phyloP scores from a whole-genome alignment of 2,329 filamentous ascomycete genomes.

The Chalaropsis ovoidea region DNA sequence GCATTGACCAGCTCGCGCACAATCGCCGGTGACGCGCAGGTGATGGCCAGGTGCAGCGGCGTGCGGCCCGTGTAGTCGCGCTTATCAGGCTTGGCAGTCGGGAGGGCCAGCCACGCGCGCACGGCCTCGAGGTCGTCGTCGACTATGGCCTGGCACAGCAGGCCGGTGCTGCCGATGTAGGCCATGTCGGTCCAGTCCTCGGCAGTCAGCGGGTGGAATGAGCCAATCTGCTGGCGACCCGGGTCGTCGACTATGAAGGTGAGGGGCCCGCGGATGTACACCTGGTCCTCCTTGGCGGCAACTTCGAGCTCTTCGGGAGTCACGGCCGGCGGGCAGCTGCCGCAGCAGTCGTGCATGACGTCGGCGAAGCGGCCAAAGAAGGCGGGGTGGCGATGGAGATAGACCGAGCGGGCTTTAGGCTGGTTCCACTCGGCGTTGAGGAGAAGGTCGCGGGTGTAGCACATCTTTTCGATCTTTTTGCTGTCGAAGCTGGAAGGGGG shows the following conservation, averaged over 20 bases:
- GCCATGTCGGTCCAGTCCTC: constrained; percentile 88
- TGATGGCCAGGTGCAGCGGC: constrained; percentile 66
- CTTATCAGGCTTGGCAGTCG: constrained; percentile 59
- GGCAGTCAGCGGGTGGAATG: constrained; percentile 70
- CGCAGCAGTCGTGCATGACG: constrained; percentile 72
- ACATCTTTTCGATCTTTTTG: constrained; percentile 67
- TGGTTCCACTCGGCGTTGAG: constrained; percentile 84
- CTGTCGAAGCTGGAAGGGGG: constrained; percentile 40
- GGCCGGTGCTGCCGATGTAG: constrained; percentile 68
- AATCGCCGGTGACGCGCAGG: constrained; percentile 57
- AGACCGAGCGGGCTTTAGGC: constrained; percentile 60
- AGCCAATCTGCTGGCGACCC: constrained; percentile 60
- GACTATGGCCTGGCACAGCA: constrained; percentile 71
- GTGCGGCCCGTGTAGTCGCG: constrained; percentile 71
- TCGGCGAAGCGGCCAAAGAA: constrained; percentile 71
- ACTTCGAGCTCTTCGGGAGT: constrained; percentile 63
- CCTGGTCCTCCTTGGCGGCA: constrained; percentile 60
- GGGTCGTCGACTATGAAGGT: constrained; percentile 71
- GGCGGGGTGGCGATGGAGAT: constrained; percentile 72
- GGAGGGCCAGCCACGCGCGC: constrained; percentile 56
- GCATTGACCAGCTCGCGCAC: constrained; percentile 61
- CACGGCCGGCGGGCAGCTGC: constrained; percentile 58
- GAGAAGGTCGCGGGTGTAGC: constrained; percentile 71
- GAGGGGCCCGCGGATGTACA: constrained; percentile 64
- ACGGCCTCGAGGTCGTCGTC: constrained; percentile 62